phyloP scores from a whole-genome alignment of 352 stramenopile species.

The Phytophthora agathidicida region DNA sequence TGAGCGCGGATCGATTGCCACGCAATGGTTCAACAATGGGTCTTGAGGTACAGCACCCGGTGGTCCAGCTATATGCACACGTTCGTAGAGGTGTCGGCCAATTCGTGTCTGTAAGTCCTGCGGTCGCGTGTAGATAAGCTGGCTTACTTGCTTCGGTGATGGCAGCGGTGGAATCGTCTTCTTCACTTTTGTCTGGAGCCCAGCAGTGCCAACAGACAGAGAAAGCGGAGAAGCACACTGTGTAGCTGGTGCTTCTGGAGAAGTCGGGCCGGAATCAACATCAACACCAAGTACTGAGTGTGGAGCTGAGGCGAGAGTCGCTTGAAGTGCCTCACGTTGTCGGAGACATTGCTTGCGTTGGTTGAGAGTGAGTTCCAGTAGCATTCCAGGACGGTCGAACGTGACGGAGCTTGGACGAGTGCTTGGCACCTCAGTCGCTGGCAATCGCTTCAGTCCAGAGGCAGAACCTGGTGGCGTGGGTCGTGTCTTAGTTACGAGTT shows the following conservation, averaged over 20 bases:
- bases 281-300: constrained; percentile 73
- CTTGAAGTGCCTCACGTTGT: constrained; percentile 49
- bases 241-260: constrained; percentile 10
- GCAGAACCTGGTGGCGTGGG: constrained; percentile 22
- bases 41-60: constrained; percentile 61
- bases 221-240: constrained; percentile 19
- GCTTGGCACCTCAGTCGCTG: constrained; percentile 28
- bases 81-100: constrained; percentile 62
- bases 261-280: constrained; percentile 25
- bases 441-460: constrained; percentile 15
- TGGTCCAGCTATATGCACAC: constrained; percentile 42
- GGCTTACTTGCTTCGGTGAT: constrained; percentile 62
- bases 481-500: constrained; percentile 10
- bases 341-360: constrained; percentile 67
- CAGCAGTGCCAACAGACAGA: background rate
- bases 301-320: constrained; percentile 41
- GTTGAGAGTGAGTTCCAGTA: constrained; percentile 73
- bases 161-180: constrained; percentile 63
- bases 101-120: constrained; percentile 76
- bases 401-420: constrained; percentile 56
- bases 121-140: constrained; percentile 65
- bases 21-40: constrained; percentile 65
- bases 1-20: constrained; percentile 61
- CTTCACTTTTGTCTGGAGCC: constrained; percentile 10
- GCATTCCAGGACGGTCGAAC: constrained; percentile 67